Conservation (phyloP, 2,329 filamentous ascomycete species). For the Scytalidium sp. region DNA sequence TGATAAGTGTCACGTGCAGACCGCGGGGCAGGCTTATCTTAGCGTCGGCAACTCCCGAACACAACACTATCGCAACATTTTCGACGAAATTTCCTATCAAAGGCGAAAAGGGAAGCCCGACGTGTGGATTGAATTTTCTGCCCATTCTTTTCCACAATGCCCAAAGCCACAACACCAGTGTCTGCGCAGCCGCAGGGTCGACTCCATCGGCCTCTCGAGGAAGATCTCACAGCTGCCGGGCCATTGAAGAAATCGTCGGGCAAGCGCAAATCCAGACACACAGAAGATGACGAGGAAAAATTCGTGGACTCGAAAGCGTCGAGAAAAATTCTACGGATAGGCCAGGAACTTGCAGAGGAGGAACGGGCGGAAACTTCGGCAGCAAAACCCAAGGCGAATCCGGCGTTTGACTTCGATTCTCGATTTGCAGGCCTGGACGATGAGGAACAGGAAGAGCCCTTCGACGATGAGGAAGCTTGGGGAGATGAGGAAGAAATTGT, state of each 20-base stretch:
- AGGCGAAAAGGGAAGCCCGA: background rate
- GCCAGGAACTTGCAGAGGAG: constrained; percentile 84
- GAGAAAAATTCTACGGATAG: constrained; percentile 83
- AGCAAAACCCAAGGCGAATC: constrained; percentile 41
- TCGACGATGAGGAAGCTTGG: constrained; percentile 63
- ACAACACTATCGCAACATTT: background rate
- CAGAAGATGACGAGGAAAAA: constrained; percentile 59
- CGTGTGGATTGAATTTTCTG: too few species aligned
- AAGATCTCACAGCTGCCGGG: constrained; percentile 74
- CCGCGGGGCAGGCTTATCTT: background rate
- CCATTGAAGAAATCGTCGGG: constrained; percentile 70
- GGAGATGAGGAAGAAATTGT: constrained; percentile 74
- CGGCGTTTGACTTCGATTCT: constrained; percentile 77
- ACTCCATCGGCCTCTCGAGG: constrained; percentile 86
- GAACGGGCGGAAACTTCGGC: constrained; percentile 53
- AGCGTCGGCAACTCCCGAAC: background rate
- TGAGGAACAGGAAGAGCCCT: constrained; percentile 43
- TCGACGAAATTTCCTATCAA: background rate
- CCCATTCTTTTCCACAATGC: constrained; percentile 59
- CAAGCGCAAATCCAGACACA: constrained; percentile 62
- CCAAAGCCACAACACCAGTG: constrained; percentile 66
- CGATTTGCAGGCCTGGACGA: constrained; percentile 55
- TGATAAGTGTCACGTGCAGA: background rate
- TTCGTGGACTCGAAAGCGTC: constrained; percentile 89
- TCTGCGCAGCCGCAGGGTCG: constrained; percentile 55